phyloP scores from a whole-genome alignment of 139 green algal genomes.

The Chlorella sp. region DNA sequence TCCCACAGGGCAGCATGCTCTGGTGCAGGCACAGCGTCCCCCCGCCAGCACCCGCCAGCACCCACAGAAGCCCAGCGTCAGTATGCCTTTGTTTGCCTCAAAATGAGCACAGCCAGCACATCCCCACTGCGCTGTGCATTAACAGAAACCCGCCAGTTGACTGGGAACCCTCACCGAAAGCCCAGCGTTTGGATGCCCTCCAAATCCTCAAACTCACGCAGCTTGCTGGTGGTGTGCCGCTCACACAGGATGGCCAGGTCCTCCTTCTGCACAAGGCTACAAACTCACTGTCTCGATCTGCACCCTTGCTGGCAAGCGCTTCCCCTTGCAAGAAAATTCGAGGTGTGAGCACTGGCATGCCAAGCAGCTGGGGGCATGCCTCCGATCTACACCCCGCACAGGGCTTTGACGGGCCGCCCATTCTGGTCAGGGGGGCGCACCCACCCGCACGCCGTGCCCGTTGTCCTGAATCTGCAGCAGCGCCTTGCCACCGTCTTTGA shows the following conservation, averaged over 20 bases:
- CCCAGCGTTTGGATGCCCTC: slow-evolving; percentile 51
- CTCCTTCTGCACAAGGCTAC: slow-evolving; percentile 57
- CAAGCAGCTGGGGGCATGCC: not conserved
- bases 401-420: no score
- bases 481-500: slow-evolving; percentile 95
- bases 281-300: no score
- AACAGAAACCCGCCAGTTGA: not conserved
- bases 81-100: not conserved
- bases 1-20: not conserved
- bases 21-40: not conserved
- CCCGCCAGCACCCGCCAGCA: no score
- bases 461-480: slow-evolving; percentile 95
- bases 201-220: slow-evolving; percentile 90
- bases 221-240: slow-evolving; percentile 96
- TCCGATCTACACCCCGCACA: not conserved
- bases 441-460: slow-evolving; percentile 85
- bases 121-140: no score
- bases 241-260: slow-evolving; percentile 90
- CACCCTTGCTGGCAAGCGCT: no score
- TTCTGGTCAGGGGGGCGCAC: not conserved
- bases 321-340: not conserved
- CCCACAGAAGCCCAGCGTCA: no score
- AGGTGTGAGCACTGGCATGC: not conserved
- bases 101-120: no score
- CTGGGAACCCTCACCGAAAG: not conserved